These are phyloP conservation scores for Marvania coccoides DNA, from an alignment of 139 green algal species.

Conservation along the genomic window DNA sequence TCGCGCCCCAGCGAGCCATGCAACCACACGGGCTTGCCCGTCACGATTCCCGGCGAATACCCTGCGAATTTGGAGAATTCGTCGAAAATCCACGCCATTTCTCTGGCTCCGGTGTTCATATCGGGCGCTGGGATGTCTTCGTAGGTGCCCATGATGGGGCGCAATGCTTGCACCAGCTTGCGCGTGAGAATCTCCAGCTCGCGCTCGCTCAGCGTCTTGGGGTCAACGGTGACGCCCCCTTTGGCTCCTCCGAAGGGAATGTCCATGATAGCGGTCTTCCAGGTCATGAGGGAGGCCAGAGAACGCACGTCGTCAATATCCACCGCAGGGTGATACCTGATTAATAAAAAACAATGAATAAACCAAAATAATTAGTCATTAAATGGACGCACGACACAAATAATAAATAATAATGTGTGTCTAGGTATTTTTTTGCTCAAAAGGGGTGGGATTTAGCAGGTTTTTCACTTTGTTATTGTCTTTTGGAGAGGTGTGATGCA, in stretches of 20 bases:
- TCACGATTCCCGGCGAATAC: constrained; percentile 77
- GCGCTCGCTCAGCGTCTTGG: constrained; percentile 49
- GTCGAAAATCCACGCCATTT: constrained; percentile 81
- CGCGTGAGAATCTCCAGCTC: constrained; percentile 88
- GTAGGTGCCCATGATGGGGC: constrained; percentile 73
- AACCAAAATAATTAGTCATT: neutral
- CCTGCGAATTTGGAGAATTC: constrained; percentile 85
- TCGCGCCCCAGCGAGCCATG: constrained; percentile 79
- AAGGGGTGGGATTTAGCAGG: too few relatives aligned
- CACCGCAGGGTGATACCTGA: constrained; percentile 68
- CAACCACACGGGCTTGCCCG: constrained; percentile 81
- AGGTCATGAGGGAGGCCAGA: constrained; percentile 84
- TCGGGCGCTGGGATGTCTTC: constrained; percentile 85
- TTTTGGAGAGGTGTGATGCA: constrained; percentile 52
- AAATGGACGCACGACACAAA: neutral
- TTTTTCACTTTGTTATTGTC: neutral
- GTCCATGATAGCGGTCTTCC: constrained; percentile 94
- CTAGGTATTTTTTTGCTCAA: too few relatives aligned
- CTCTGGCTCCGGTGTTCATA: constrained; percentile 73
- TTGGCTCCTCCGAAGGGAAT: constrained; percentile 94
- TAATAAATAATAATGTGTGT: neutral
- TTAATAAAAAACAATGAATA: too few relatives aligned
- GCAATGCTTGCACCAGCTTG: constrained; percentile 83
- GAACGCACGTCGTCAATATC: constrained; percentile 66
- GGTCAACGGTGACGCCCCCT: constrained; percentile 65